Conservation (phyloP, 768 basidiomycete species). For the Amanita rubescens region DNA sequence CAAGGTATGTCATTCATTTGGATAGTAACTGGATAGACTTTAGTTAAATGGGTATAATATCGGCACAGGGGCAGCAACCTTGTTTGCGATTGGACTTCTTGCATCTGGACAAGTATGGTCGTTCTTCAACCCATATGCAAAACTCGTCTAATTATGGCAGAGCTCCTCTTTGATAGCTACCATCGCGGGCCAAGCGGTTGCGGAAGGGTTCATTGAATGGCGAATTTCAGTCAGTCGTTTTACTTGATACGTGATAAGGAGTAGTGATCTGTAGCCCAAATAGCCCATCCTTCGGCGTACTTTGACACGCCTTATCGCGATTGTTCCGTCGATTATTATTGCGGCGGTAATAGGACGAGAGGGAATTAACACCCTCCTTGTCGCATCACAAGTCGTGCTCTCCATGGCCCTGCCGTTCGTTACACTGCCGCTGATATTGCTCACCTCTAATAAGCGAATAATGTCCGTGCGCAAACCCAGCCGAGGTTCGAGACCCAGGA, state of each 20-base stretch:
- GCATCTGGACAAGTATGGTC: slow-evolving; percentile 63
- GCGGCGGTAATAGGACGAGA: slow-evolving; percentile 61
- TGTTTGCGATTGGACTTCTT: slow-evolving; percentile 84
- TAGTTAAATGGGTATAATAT: not conserved
- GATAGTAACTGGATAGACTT: not conserved
- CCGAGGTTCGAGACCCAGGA: slow-evolving; percentile 30
- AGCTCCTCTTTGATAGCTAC: slow-evolving; percentile 88
- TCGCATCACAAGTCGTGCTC: slow-evolving; percentile 79
- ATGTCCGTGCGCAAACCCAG: slow-evolving; percentile 57
- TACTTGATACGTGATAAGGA: slow-evolving; percentile 14
- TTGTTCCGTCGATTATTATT: slow-evolving; percentile 77
- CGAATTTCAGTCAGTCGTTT: slow-evolving; percentile 52
- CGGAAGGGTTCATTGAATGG: slow-evolving; percentile 88
- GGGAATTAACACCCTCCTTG: slow-evolving; percentile 75
- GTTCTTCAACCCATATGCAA: not conserved
- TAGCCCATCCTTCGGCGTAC: slow-evolving; percentile 76
- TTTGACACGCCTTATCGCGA: slow-evolving; percentile 71
- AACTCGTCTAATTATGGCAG: slow-evolving; percentile 17
- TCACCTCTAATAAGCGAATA: slow-evolving; percentile 62
- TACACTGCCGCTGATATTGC: slow-evolving; percentile 70
- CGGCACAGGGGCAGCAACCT: slow-evolving; percentile 61
- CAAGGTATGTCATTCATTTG: slow-evolving; percentile 35
- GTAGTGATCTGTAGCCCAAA: slow-evolving; percentile 2
- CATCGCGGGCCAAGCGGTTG: slow-evolving; percentile 83
- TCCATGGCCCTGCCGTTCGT: slow-evolving; percentile 82